phyloP scores from a whole-genome alignment of 805 yeast genomes.

The Nakazawaea laoshanensis region DNA sequence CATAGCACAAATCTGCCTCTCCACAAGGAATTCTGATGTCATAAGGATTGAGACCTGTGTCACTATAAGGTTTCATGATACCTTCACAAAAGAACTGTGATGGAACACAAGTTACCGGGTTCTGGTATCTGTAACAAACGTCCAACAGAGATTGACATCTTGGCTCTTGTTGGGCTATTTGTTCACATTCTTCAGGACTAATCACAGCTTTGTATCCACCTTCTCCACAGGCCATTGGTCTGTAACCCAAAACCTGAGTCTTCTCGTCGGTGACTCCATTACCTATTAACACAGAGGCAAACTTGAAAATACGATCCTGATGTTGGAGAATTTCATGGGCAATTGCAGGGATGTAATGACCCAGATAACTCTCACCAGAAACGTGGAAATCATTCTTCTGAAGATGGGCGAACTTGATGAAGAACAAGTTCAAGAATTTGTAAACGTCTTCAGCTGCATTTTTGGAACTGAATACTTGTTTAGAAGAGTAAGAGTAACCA shows the following conservation, averaged over 20 bases:
- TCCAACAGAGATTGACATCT: constrained; percentile 71
- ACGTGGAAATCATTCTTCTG: constrained; percentile 59
- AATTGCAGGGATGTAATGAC: constrained; percentile 87
- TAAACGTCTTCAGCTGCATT: constrained; percentile 80
- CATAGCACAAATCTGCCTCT: constrained; percentile 60
- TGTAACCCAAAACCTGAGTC: constrained; percentile 66
- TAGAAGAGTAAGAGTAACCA: constrained; percentile 64
- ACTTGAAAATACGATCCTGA: constrained; percentile 44
- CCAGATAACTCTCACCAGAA: constrained; percentile 92
- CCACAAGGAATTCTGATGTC: constrained; percentile 80
- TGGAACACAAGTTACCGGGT: constrained; percentile 82
- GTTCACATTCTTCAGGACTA: constrained; percentile 44
- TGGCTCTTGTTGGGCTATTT: constrained; percentile 57
- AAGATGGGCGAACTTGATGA: constrained; percentile 60
- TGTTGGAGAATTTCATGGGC: constrained; percentile 73
- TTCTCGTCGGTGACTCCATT: constrained; percentile 86
- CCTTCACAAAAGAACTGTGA: constrained; percentile 85
- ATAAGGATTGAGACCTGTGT: constrained; percentile 84
- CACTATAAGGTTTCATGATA: constrained; percentile 71
- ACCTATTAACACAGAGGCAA: constrained; percentile 77
- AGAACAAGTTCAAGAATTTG: constrained; percentile 71
- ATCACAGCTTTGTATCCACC: constrained; percentile 70
- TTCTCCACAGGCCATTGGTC: constrained; percentile 92
- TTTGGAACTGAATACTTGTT: constrained; percentile 31
- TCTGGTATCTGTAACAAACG: constrained; percentile 66